Conservation (phyloP, 169 alveolate species). For the Ichthyophthirius multifiliis region DNA sequence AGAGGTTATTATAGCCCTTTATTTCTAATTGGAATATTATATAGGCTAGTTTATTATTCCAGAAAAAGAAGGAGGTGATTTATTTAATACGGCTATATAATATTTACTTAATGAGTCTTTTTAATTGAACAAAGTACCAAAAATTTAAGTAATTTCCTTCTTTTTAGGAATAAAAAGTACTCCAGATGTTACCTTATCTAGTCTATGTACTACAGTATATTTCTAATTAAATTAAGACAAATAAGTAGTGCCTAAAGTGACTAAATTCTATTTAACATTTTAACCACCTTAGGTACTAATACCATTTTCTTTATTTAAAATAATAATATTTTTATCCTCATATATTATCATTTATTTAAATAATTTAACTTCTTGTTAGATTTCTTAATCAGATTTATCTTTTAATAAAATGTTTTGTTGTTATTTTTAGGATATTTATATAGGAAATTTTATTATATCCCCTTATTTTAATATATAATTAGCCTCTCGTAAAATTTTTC, state of each 20-base stretch:
- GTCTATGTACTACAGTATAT: slow-evolving; percentile 18
- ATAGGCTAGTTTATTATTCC: background rate
- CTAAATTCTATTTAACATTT: background rate
- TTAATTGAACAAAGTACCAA: background rate
- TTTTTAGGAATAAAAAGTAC: slow-evolving; percentile 18
- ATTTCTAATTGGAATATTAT: background rate
- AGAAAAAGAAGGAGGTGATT: background rate
- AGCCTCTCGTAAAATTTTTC: too few species aligned
- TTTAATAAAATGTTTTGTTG: background rate
- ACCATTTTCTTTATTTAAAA: slow-evolving; percentile 24
- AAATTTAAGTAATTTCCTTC: slow-evolving; percentile 1
- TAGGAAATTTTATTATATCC: background rate
- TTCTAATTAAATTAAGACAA: background rate
- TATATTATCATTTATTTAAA: slow-evolving; percentile 18
- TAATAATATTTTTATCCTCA: slow-evolving; percentile 13
- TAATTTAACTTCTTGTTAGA: background rate
- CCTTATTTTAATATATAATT: background rate
- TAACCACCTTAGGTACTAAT: slow-evolving; percentile 23
- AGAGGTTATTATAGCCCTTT: background rate
- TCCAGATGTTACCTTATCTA: slow-evolving; percentile 28
- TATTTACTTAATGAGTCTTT: slow-evolving; percentile 8
- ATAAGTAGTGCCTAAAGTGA: slow-evolving; percentile 2
- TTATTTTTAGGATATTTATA: background rate
- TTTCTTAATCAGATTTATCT: background rate
- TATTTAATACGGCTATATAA: slow-evolving; percentile 10